Evolutionary conservation across 2,329 filamentous ascomycete genomes (phyloP), one percentile per base, ranked within the genome.

Genomic region (Delphinella strobiligena): DNA sequence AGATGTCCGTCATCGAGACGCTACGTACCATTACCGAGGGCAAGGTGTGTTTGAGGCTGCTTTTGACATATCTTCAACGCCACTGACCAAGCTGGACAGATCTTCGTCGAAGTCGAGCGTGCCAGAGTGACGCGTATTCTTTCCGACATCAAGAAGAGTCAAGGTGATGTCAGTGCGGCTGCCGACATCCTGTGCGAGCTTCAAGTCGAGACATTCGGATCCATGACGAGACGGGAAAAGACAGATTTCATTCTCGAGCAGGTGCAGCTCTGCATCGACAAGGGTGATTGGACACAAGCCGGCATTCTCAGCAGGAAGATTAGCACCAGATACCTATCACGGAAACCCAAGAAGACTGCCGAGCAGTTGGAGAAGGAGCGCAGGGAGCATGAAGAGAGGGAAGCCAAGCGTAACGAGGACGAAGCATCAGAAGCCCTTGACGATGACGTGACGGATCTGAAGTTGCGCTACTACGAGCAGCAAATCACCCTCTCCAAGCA

Each of bases 31-130:
- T 98, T 36, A 98, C 91, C 7, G 91, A 98, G 65, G 91, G 91
- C 66, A 98, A 98, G 72, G 77, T 80, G 54, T 30, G 67, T 45
- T 12, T 27, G 12, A 27, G 12, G 12, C 22, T 27, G 24, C 15
- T 8, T 7, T 16, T 22, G n/a, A 31, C 5, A 4, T 24, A 29
- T 8, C 4, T 8, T 14, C 12, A 35, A 15, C 12, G 31, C 36
- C 27, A 12, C 19, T 11, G 17, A 9, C 22, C 24, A 19, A 19
- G 31, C n/a, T 37, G 10, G 16, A 44, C 35, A 80, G 82, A 98
- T 98, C 61, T 98, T 98, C 55, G 89, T 98, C 53, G 91, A 98
- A 69, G 91, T 98, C 38, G 91, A 98, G 72, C 80, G 91, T 51
- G 91, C 91, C 48, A 83, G 91, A 51, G 81, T 98, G 44, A 98